phyloP scores from a whole-genome alignment of 1,284 basidiomycete species.

The Exobasidium rhododendri region DNA sequence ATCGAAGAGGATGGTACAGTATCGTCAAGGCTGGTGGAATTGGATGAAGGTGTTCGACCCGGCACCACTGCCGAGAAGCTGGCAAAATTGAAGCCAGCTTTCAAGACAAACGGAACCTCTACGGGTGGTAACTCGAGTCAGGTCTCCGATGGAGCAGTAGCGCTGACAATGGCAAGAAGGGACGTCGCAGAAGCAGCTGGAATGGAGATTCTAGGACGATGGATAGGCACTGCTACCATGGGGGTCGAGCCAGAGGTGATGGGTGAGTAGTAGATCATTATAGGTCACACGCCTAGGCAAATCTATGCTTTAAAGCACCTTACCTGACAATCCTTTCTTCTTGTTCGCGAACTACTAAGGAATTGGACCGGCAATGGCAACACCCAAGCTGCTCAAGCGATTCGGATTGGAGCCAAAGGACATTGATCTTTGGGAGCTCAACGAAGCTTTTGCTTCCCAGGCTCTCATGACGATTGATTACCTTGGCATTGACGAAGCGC shows the following conservation, averaged over 20 bases:
- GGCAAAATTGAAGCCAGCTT: constrained; percentile 46
- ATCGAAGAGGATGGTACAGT: constrained; percentile 42
- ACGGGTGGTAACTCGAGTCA: constrained; percentile 52
- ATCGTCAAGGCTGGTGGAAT: constrained; percentile 38
- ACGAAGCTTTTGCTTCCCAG: constrained; percentile 53
- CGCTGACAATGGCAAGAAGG: constrained; percentile 44
- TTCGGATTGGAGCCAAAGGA: constrained; percentile 39
- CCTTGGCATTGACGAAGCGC: constrained; percentile 33
- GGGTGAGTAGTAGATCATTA: constrained; percentile 22
- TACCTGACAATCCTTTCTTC: constrained; percentile 3
- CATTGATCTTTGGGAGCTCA: constrained; percentile 51
- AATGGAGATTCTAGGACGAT: constrained; percentile 47
- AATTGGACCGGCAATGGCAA: constrained; percentile 46
- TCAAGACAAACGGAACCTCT: constrained; percentile 36
- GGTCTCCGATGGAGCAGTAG: constrained; percentile 49
- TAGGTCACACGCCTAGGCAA: neutral
- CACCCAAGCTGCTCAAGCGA: constrained; percentile 45
- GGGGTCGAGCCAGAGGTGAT: constrained; percentile 52
- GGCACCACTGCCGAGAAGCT: constrained; percentile 25
- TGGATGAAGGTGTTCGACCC: constrained; percentile 45
- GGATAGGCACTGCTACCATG: constrained; percentile 41
- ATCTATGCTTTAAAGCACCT: too few species aligned
- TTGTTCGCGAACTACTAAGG: constrained; percentile 9
- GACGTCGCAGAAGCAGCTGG: constrained; percentile 45
- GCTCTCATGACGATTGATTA: constrained; percentile 46